Base-by-base conservation (phyloP, 2,329 filamentous ascomycete species). In the Macrophomina pseudophaseolina region DNA sequence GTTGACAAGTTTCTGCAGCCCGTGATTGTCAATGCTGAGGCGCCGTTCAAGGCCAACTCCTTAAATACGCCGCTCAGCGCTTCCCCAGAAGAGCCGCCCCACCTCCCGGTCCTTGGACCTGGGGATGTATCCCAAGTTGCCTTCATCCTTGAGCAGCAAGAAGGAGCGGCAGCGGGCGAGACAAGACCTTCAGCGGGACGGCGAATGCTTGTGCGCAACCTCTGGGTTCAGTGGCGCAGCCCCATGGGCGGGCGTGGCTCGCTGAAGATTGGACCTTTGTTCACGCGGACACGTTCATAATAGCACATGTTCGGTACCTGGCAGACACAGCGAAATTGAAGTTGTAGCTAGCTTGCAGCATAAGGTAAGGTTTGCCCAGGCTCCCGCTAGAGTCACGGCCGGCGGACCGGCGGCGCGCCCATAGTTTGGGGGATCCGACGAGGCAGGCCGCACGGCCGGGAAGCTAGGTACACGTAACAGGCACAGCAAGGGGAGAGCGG, bases 161-260 rank as follows among this genome's bases (percentile, higher is more conserved):
- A 81, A 64, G 79, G 78, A 4, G 75, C 78, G n/a, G 74, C 80
- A 49, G 79, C 82, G 48, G 79, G 79, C 6, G 81, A 80, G 48
- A 69, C 65, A 16, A 48, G 38, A n/a, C 56, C 33, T 16, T 38
- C 58, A 40, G 40, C 79, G 68, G 81, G 81, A 18, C 82, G 84
- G 68, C 81, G 91, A 44, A 82, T 90, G 23, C 88, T 98, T 74
- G 94, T 94, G 5, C 65, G 65, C 48, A 89, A 95, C 69, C 79
- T 98, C 71, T 90, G 89, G 51, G 91, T 98, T 67, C 90, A 92
- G 65, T 99, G 95, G 95, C 86, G 92, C 69, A 91, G 91, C 44
- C 87, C 91, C 69, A 94, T 97, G 90, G 95, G 95, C 0, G 95
- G 94, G 79, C 87, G 88, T 72, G 95, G 95, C 0, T 94, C 89